Percentiles rank a stretch among this genome's conserved stretches.
These are phyloP conservation scores for Pleurotus citrinopileatus DNA, from an alignment of 768 basidiomycete genomes.

Conservation along the genomic window DNA sequence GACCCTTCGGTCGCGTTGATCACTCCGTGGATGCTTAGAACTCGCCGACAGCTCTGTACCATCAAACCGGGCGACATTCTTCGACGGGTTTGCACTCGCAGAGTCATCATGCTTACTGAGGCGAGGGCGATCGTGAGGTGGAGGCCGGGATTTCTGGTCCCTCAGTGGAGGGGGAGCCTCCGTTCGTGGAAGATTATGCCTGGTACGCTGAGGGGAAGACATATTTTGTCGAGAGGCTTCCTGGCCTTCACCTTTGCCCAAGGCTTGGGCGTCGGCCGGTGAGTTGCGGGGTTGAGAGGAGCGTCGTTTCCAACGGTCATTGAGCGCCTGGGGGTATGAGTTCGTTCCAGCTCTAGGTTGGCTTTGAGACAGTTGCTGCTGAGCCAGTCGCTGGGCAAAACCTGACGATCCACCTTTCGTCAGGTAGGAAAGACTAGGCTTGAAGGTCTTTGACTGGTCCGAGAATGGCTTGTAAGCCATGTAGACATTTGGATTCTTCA, in stretches of 20 bases:
- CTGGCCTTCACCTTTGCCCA: not conserved
- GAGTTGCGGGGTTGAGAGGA: not conserved
- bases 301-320: not conserved
- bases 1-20: too few species aligned
- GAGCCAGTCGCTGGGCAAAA: conserved; percentile 6
- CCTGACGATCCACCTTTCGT: not conserved
- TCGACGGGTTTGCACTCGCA: not conserved
- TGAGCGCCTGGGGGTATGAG: not conserved
- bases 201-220: too few species aligned
- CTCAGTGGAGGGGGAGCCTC: too few species aligned
- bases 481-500: conserved; percentile 8
- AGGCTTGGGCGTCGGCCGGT: not conserved
- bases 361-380: not conserved
- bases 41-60: not conserved
- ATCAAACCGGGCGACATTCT: not conserved
- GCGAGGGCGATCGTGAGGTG: not conserved
- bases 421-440: conserved; percentile 3
- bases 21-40: not conserved
- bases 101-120: not conserved
- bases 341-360: not conserved
- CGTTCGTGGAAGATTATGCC: too few species aligned
- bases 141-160: too few species aligned
- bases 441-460: not conserved
- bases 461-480: conserved; percentile 6
- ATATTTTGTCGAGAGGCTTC: not conserved